A percentile compares a stretch with the other conserved stretches of the same genome.
These are phyloP conservation scores for Haplosporangium sp. DNA, from an alignment of 371 early-diverging fungal species.

Conservation along the genomic window DNA sequence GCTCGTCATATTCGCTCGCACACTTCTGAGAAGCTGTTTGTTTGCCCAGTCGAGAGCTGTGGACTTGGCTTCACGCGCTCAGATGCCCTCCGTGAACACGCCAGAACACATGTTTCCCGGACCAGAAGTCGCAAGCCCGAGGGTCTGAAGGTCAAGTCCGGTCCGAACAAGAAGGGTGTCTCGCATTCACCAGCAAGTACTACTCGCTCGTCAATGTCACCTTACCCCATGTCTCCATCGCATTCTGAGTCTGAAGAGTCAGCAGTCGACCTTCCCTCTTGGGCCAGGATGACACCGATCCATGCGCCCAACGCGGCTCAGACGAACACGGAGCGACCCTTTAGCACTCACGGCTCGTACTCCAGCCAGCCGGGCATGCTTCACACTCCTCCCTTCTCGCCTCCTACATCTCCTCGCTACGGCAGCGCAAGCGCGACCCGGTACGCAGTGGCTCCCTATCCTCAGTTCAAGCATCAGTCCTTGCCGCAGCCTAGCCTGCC, in stretches of 20 bases:
- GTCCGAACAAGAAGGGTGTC: slow-evolving; percentile 20
- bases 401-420: slow-evolving; percentile 52
- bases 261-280: slow-evolving; percentile 34
- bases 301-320: slow-evolving; percentile 35
- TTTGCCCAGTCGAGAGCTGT: slow-evolving; percentile 53
- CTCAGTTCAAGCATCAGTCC: slow-evolving; percentile 39
- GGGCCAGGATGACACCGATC: slow-evolving; percentile 56
- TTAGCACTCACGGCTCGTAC: slow-evolving; percentile 20
- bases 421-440: slow-evolving; percentile 39
- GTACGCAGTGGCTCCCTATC: slow-evolving; percentile 53
- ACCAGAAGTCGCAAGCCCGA: slow-evolving; percentile 41
- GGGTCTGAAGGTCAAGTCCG: slow-evolving; percentile 14
- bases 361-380: slow-evolving; percentile 25
- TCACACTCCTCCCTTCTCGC: slow-evolving; percentile 55
- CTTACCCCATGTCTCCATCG: slow-evolving; percentile 48
- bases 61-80: slow-evolving; percentile 54
- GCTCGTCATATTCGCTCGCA: slow-evolving; percentile 55
- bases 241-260: slow-evolving; percentile 52
- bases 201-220: slow-evolving; percentile 48
- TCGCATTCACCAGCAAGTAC: slow-evolving; percentile 49
- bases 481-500: slow-evolving; percentile 21
- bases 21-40: slow-evolving; percentile 55
- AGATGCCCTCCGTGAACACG: slow-evolving; percentile 53
- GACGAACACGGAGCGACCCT: slow-evolving; percentile 20
- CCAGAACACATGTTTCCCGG: slow-evolving; percentile 45